Base-by-base conservation (phyloP, 2,329 filamentous ascomycete species). In the Cladosporium sp. region DNA sequence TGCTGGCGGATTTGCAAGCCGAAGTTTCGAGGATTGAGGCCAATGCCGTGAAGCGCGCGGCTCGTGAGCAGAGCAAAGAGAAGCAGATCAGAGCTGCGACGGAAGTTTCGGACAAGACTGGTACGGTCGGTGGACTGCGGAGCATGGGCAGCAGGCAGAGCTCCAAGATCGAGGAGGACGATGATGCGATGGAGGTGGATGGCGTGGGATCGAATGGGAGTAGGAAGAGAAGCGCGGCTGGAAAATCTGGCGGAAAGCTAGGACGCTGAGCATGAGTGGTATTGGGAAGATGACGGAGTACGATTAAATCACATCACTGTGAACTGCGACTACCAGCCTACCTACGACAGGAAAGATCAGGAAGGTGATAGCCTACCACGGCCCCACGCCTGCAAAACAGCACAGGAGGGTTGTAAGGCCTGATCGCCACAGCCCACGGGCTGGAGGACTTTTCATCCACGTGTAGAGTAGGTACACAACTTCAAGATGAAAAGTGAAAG, bases 1-100 rank as follows among this genome's bases (percentile, higher is more conserved):
- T 92, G 1, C 87, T 97, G 2, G 80, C 79, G 0, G 90, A 90
- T 34, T 86, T 99, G 3, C 92, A 97, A 69, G 81, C 82, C 1
- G 90, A 96, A 76, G 91, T 96, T 65, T 83, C 83, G 15, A 82
- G 79, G 36, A 88, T 97, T 68, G 88, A 87, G 70, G 68, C 72
- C 10, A 76, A 77, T 11, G 81, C 81, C 1, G 73, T 77, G 62
- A 74, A 77, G 63, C 73, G 79, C 34, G 74, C 82, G 75, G 74
- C 78, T 73, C 74, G 79, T 72, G 77, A 78, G 73, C 70, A 76
- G 69, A 80, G 79, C 78, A 79, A 72, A 73, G 78, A 74, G 67
- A 71, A 77, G 63, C 79, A 80, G 57, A 69, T 80, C 34, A 78
- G 73, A 66, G 73, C 71, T 18, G 76, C 74, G 18, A 68, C 65